Evolutionary conservation across 352 stramenopile genomes (phyloP).

Genomic region (Pythium oligandrum): DNA sequence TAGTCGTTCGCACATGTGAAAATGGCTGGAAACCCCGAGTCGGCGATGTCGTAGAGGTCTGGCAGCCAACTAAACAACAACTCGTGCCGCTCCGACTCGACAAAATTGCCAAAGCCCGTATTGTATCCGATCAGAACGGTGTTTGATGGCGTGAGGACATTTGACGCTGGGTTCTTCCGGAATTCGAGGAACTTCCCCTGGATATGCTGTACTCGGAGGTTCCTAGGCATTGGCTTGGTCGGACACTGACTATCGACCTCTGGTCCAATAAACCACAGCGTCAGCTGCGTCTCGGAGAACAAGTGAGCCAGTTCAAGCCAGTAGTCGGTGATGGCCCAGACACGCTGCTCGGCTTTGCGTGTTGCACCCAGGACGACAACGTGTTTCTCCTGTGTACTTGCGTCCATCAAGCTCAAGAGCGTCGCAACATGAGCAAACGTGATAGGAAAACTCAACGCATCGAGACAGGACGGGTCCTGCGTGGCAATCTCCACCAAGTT

Average conservation of each 20-base stretch:
- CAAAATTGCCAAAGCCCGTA: constrained; percentile 77
- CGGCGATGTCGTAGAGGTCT: constrained; percentile 50
- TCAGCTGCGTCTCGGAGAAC: constrained; percentile 29
- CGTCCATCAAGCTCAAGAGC: constrained; percentile 26
- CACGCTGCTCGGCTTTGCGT: constrained; percentile 64
- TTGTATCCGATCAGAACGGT: constrained; percentile 67
- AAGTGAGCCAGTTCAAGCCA: constrained; percentile 49
- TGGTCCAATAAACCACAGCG: constrained; percentile 59
- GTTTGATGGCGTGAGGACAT: constrained; percentile 29
- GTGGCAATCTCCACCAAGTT: constrained; percentile 36
- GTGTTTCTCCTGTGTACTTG: constrained; percentile 2
- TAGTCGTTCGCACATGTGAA: constrained; percentile 81
- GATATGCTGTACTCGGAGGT: constrained; percentile 32
- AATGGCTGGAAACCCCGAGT: constrained; percentile 44
- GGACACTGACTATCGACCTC: constrained; percentile 26
- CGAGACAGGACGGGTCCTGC: constrained; percentile 61
- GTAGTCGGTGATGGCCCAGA: constrained; percentile 64
- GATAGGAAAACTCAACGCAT: constrained; percentile 70
- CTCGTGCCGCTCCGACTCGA: constrained; percentile 40
- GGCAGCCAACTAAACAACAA: constrained; percentile 73
- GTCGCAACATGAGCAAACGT: constrained; percentile 45
- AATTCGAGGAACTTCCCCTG: constrained; percentile 52
- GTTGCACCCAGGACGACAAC: constrained; percentile 59
- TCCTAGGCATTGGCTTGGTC: constrained; percentile 9
- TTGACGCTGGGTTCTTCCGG: constrained; percentile 23